Percentiles rank a stretch among this genome's conserved stretches.
Evolutionary conservation across 345 rosid genomes (phyloP).

Genomic region (Arabidopsis arenosa): DNA sequence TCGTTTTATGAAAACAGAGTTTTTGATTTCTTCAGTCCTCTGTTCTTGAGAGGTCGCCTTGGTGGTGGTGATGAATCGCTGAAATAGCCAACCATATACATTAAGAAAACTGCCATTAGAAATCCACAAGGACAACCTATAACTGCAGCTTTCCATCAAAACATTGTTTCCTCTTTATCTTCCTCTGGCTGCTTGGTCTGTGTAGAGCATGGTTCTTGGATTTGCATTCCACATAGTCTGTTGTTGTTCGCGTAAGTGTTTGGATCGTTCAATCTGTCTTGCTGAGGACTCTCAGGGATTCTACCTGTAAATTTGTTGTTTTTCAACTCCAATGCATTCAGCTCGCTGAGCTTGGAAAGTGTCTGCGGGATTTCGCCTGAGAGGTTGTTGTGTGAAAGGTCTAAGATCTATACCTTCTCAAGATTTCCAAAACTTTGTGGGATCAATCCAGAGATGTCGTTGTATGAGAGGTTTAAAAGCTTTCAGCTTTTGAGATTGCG

Average conservation of each 20-base stretch:
- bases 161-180: slow-evolving; percentile 4
- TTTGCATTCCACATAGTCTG: slow-evolving; percentile 52
- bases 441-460: slow-evolving; percentile 45
- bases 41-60: neutral
- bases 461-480: slow-evolving; percentile 45
- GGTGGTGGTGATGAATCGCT: slow-evolving; percentile 7
- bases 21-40: neutral
- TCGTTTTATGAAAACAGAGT: neutral
- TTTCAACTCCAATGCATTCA: slow-evolving; percentile 42
- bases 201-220: slow-evolving; percentile 41
- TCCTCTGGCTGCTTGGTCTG: slow-evolving; percentile 12
- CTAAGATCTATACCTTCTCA: slow-evolving; percentile 16
- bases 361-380: slow-evolving; percentile 43
- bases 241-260: slow-evolving; percentile 46
- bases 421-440: slow-evolving; percentile 41
- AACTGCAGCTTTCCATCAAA: slow-evolving; percentile 48
- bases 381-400: slow-evolving; percentile 49
- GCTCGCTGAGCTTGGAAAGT: slow-evolving; percentile 34
- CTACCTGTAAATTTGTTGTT: slow-evolving; percentile 49
- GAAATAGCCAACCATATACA: slow-evolving; percentile 23
- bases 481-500: slow-evolving; percentile 46
- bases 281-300: slow-evolving; percentile 48
- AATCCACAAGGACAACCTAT: slow-evolving; percentile 44
- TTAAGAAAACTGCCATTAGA: neutral
- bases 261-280: slow-evolving; percentile 48